These are phyloP conservation scores for Diversispora eburnea DNA, from an alignment of 192 early-diverging fungal genomes.

Conservation along the genomic window DNA sequence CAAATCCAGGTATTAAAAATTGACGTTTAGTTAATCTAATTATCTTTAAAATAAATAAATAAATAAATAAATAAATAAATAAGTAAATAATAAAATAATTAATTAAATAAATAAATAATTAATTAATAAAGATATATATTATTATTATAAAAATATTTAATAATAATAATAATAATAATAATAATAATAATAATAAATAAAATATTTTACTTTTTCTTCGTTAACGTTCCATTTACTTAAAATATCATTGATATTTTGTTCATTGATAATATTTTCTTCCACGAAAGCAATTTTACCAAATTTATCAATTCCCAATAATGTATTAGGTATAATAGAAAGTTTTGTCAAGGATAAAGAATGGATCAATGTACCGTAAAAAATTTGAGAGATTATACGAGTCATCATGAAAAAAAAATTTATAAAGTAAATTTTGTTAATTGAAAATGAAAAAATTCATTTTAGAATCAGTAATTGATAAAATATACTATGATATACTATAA, in stretches of 20 bases:
- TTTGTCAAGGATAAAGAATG: conserved; percentile 61
- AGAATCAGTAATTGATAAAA: no score
- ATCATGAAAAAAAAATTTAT: background rate
- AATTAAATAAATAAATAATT: no score
- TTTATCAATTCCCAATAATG: conserved; percentile 62
- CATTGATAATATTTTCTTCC: conserved; percentile 42
- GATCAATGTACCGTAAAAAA: conserved; percentile 63
- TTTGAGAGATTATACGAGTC: conserved; percentile 30
- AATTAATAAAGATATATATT: no score
- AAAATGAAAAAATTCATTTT: no score
- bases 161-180: no score
- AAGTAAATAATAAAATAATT: conserved; percentile 5
- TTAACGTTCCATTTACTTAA: conserved; percentile 28
- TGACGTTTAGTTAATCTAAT: conserved; percentile 49
- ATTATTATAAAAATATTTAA: no score
- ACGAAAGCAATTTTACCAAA: conserved; percentile 68
- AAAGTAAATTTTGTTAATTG: background rate
- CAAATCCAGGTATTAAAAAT: conserved; percentile 85
- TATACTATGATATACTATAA: no score
- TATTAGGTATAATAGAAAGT: conserved; percentile 64
- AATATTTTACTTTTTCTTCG: conserved; percentile 35
- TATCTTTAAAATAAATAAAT: conserved; percentile 31
- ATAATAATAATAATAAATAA: conserved; percentile 12
- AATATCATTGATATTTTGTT: conserved; percentile 32
- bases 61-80: background rate